Base-by-base conservation (phyloP, 192 early-diverging fungal species). In the Endogone sp. region DNA sequence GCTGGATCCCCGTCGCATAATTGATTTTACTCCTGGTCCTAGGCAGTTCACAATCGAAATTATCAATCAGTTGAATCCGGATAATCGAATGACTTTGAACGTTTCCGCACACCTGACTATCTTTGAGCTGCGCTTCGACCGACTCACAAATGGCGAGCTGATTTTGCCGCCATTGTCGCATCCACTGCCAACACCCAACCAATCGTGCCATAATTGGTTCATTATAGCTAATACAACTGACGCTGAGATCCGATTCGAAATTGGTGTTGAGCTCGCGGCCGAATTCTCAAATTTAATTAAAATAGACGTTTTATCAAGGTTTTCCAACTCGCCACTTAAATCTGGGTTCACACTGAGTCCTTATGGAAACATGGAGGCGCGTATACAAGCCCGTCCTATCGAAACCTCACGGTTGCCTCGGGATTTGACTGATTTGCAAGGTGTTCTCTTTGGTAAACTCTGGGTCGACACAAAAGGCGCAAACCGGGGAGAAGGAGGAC, bases 171-270 rank as follows among this genome's bases (percentile, higher is more conserved):
- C 85, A 6, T 66, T 95, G n/a, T 76, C 76, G 25, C 86, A 94
- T 72, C 93, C 93, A 9, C 69, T 87, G 49, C 67, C 79, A 24
- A 49, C 76, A 2, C 73, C 77, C 2, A 82, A 87, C 24, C 69
- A 84, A n/a, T 82, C 88, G 0, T 91, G 89, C 63, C 93, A 95
- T 71, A 84, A 83, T 20, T 95, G 92, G 92, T 95, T 94, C 77
- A 81, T 85, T 20, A 88, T 95, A 55, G 70, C 79, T 21, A 95
- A 94, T 73, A 85, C 83, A 29, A 82, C 88, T 8, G 87, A 89
- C 29, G 84, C 90, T n/a, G 94, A 95, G 60, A 81, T 88, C 24
- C 82, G 88, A 16, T 93, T 95, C 74, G 90, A 92, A 71, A 84
- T 93, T 64, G 91, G 85, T 3, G 85, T 80, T 11, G 80, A 82